Base-by-base conservation (phyloP, 192 early-diverging fungal genomes). In the Haplosporangium gracile region DNA sequence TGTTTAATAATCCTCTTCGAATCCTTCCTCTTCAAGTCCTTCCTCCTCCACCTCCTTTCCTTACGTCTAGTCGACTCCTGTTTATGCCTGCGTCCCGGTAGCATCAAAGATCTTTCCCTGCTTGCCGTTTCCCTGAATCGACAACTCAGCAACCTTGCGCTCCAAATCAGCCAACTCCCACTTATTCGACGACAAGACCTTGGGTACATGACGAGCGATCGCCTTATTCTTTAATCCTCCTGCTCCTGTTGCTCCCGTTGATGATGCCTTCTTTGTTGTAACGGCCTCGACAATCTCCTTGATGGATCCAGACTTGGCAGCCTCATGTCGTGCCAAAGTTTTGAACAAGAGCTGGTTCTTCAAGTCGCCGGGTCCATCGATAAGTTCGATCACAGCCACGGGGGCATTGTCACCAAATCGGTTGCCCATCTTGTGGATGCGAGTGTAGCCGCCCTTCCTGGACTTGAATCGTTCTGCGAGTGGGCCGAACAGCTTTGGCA, bases 331-430 rank as follows among this genome's bases (percentile, higher is more conserved):
- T 10, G 91, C 93, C 8, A 94, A 43, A 40, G 84, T 75, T 82
- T 88, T 90, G 60, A 90, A 83, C 22, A 91, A 76, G 40, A 89
- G 70, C 40, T 90, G 88, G 68, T 93, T 93, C 74, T 91, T 90
- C 49, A 95, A 84, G 76, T 99, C 98, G 53, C 90, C 90, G 15
- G 95, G 95, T 75, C 94, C 93, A 87, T 96, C 95, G 22, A 98
- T 94, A 72, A 96, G 94, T 88, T 99, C 98, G 43, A 99, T 93
- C 68, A 97, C 92, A 5, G 97, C 97, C 88, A 96, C 93, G 9
- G 96, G 95, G 2, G 97, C 97, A 78, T 95, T 90, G 88, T 98
- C 98, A 53, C 94, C 93, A 68, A 93, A 91, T 70, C 95, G 93
- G 88, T 90, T 92, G 36, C 96, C 97, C 72, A 95, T 91, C 39